phyloP scores from a whole-genome alignment of 805 yeast genomes.

The Nakazawaea populi region DNA sequence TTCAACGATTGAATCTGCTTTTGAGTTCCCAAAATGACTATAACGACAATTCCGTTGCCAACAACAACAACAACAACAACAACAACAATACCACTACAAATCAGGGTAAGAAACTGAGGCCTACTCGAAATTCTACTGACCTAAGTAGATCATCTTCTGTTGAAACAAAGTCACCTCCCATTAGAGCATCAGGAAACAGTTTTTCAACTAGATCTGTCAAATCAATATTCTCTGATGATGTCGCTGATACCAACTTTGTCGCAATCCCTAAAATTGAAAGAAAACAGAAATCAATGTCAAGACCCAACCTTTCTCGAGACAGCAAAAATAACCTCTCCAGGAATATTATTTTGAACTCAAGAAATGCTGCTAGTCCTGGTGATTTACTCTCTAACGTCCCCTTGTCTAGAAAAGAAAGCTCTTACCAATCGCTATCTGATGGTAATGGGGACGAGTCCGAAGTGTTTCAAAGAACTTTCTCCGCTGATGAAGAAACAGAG shows the following conservation, averaged over 20 bases:
- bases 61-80: not conserved
- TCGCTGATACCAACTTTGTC: constrained; percentile 4
- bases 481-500: constrained; percentile 66
- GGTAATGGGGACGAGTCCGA: constrained; percentile 15
- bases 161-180: not conserved
- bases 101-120: not conserved
- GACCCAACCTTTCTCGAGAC: not conserved
- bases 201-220: not conserved
- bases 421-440: constrained; percentile 7
- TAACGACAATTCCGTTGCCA: not conserved
- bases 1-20: constrained; percentile 32
- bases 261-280: constrained; percentile 9
- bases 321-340: constrained; percentile 24
- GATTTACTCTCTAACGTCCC: constrained; percentile 82
- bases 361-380: constrained; percentile 69
- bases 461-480: constrained; percentile 32
- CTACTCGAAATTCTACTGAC: not conserved
- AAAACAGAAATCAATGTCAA: not conserved
- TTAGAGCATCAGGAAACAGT: not conserved
- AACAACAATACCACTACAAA: not conserved
- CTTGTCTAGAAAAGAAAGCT: constrained; percentile 35
- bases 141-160: not conserved
- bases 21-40: not conserved
- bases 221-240: not conserved
- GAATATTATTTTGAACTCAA: constrained; percentile 47